phyloP scores from a whole-genome alignment of 2,329 filamentous ascomycete species.

The Cladosporium sp. region DNA sequence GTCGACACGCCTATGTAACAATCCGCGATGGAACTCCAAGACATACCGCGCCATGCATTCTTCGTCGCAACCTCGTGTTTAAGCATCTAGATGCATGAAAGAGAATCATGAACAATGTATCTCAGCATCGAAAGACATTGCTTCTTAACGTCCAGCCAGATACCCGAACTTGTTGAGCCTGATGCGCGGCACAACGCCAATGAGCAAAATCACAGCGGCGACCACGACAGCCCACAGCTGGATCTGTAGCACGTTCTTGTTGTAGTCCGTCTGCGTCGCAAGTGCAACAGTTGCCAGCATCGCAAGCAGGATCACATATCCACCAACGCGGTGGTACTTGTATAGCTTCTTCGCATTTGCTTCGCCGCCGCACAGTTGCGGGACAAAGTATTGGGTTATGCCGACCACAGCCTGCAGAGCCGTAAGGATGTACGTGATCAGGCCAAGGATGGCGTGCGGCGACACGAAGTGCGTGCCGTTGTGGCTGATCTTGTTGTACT shows the following conservation, averaged over 20 bases:
- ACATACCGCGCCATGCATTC: background rate
- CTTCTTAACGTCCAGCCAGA: slow-evolving; percentile 31
- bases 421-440: slow-evolving; percentile 69
- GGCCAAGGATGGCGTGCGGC: slow-evolving; percentile 78
- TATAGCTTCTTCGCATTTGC: slow-evolving; percentile 79
- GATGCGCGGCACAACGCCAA: slow-evolving; percentile 75
- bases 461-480: slow-evolving; percentile 73
- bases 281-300: slow-evolving; percentile 72
- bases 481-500: slow-evolving; percentile 77
- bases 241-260: slow-evolving; percentile 65
- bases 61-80: background rate
- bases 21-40: background rate
- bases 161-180: slow-evolving; percentile 79
- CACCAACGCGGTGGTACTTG: slow-evolving; percentile 81
- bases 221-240: slow-evolving; percentile 73
- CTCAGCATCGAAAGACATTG: background rate
- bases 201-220: slow-evolving; percentile 64
- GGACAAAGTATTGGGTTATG: slow-evolving; percentile 77
- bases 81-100: background rate
- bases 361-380: slow-evolving; percentile 72
- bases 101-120: background rate
- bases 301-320: slow-evolving; percentile 71
- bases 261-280: slow-evolving; percentile 76
- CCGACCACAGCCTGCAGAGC: slow-evolving; percentile 75
- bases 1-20: background rate